phyloP scores from a whole-genome alignment of 345 rosid species.

The Microthlaspi erraticum region DNA sequence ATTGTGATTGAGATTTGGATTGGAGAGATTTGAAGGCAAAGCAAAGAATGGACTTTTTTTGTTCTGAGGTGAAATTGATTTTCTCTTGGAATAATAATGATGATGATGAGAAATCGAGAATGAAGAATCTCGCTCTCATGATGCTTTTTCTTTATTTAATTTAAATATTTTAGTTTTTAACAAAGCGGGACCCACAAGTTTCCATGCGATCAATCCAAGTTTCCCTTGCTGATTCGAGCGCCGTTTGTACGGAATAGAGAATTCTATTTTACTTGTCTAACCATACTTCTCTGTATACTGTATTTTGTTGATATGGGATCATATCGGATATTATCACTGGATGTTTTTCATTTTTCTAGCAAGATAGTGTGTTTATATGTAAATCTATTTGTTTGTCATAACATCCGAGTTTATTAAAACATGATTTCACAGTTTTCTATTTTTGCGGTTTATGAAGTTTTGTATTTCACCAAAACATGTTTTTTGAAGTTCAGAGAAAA shows the following conservation, averaged over 20 bases:
- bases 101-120: slow-evolving; percentile 8
- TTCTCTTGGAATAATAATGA: slow-evolving; percentile 6
- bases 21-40: slow-evolving; percentile 41
- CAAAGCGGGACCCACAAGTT: slow-evolving; percentile 34
- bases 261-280: not conserved
- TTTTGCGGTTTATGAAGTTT: too few relatives aligned
- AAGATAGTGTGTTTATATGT: too few relatives aligned
- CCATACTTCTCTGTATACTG: too few relatives aligned
- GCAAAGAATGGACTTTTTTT: slow-evolving; percentile 37
- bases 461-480: too few relatives aligned
- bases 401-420: too few relatives aligned
- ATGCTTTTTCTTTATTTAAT: not conserved
- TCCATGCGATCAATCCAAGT: slow-evolving; percentile 30
- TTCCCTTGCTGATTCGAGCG: not conserved
- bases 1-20: slow-evolving; percentile 22
- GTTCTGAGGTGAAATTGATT: not conserved
- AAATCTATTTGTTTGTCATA: too few relatives aligned
- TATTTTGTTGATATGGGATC: too few relatives aligned
- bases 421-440: too few relatives aligned
- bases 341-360: too few relatives aligned
- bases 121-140: slow-evolving; percentile 38
- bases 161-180: not conserved
- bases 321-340: too few relatives aligned
- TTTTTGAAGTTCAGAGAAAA: too few relatives aligned
- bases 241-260: slow-evolving; percentile 19